A percentile compares a stretch with the other conserved stretches of the same genome.
phyloP scores from a whole-genome alignment of 495 filamentous ascomycete genomes.

The Aspergillus asperescens region DNA sequence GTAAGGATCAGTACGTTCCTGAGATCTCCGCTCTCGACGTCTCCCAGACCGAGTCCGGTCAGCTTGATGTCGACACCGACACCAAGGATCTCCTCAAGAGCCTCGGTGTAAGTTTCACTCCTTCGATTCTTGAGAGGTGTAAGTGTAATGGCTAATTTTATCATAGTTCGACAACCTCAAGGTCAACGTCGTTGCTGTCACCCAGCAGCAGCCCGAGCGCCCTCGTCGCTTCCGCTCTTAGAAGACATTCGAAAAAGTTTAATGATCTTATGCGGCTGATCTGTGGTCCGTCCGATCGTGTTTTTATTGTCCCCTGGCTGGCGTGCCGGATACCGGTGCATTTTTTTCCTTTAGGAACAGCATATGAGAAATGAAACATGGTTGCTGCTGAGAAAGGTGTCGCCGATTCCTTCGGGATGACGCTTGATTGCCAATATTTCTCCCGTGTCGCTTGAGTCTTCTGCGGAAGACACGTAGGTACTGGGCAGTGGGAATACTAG shows the following conservation, averaged over 20 bases:
- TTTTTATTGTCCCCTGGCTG: conserved; percentile 12
- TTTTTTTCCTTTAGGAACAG: conserved; percentile 25
- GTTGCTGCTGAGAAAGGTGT: conserved; percentile 70
- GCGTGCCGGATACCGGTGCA: conserved; percentile 28
- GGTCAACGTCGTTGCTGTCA: conserved; percentile 85
- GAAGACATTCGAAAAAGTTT: conserved; percentile 22
- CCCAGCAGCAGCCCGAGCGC: conserved; percentile 85
- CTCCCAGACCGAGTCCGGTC: conserved; percentile 83
- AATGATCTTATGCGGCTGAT: conserved; percentile 33
- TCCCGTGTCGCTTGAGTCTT: conserved; percentile 23
- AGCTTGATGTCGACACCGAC: conserved; percentile 90
- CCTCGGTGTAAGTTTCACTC: conserved; percentile 74
- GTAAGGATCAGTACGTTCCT: conserved; percentile 99
- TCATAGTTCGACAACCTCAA: conserved; percentile 92
- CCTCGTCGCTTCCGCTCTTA: conserved; percentile 54
- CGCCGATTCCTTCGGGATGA: conserved; percentile 79
- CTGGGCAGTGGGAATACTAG: background rate
- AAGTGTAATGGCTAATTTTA: background rate
- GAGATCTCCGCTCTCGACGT: conserved; percentile 98
- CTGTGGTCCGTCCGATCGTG: conserved; percentile 28
- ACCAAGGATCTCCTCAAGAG: conserved; percentile 98
- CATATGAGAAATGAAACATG: conserved; percentile 54
- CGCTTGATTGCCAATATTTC: conserved; percentile 83
- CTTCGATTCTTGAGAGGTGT: background rate
- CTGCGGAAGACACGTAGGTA: conserved; percentile 16